A percentile compares a stretch with the other conserved stretches of the same genome.
phyloP scores from a whole-genome alignment of 768 basidiomycete genomes.

The Xerocomus potaroensis region DNA sequence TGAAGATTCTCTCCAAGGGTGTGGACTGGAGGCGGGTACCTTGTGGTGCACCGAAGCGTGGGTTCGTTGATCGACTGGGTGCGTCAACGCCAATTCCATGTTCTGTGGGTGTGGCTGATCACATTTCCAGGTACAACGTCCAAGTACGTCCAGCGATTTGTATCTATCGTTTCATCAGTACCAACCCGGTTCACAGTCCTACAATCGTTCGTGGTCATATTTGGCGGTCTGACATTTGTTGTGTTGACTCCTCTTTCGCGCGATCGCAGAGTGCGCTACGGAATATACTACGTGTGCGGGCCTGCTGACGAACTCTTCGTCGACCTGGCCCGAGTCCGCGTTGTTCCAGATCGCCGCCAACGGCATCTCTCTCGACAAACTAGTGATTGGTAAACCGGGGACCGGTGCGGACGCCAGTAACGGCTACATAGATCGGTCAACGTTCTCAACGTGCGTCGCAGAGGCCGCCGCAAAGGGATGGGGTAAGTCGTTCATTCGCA shows the following conservation, averaged over 20 bases:
- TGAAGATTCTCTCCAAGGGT: constrained; percentile 18
- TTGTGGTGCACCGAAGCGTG: constrained; percentile 34
- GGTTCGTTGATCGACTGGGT: constrained; percentile 46
- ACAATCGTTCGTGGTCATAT: constrained; percentile 22
- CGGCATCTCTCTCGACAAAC: constrained; percentile 44
- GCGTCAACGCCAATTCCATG: background rate
- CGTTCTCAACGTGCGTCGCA: constrained; percentile 54
- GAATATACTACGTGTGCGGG: constrained; percentile 63
- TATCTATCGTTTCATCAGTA: background rate
- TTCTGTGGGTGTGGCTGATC: background rate
- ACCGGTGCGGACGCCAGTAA: constrained; percentile 39
- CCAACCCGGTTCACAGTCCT: constrained; percentile 27
- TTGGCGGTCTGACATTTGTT: background rate
- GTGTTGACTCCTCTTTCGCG: background rate
- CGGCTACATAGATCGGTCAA: constrained; percentile 55
- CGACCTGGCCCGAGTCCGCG: constrained; percentile 57
- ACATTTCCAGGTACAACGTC: constrained; percentile 30
- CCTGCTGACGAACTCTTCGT: constrained; percentile 56
- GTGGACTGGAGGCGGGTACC: constrained; percentile 34
- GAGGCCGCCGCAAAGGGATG: constrained; percentile 62
- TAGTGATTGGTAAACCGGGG: constrained; percentile 55
- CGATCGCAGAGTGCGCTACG: constrained; percentile 48
- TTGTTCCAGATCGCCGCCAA: constrained; percentile 49
- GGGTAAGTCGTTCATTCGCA: constrained; percentile 40
- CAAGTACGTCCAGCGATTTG: constrained; percentile 28